Conservation (phyloP, 2,329 filamentous ascomycete species). For the Kalaharituber pfeilii region DNA sequence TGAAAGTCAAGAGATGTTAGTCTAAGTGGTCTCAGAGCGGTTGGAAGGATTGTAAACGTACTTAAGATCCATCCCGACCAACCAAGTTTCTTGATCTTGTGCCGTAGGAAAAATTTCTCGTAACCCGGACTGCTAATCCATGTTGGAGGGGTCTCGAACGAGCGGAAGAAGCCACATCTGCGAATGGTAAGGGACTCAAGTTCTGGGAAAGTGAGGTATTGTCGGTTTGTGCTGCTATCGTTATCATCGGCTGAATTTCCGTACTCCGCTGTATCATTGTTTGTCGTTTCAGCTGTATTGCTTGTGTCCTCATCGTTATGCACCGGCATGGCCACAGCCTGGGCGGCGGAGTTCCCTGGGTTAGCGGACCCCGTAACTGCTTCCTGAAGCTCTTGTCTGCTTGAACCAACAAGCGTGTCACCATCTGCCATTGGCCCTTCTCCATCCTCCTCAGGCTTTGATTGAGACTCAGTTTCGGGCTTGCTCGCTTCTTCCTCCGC, state of each 20-base stretch:
- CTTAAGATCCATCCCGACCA: constrained; percentile 13
- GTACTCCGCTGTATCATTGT: not conserved
- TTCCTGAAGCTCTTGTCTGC: too few relatives aligned
- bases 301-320: not conserved
- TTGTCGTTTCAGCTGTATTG: not conserved
- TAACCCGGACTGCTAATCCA: constrained; percentile 10
- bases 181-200: constrained; percentile 9
- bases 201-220: constrained; percentile 7
- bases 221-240: too few relatives aligned
- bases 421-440: too few relatives aligned
- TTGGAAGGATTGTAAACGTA: not conserved
- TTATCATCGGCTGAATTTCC: not conserved
- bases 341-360: not conserved
- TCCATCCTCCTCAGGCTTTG: not conserved
- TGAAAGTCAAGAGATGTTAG: not conserved
- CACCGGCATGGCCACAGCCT: not conserved
- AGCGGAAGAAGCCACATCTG: constrained; percentile 9
- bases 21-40: not conserved
- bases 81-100: constrained; percentile 11
- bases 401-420: too few relatives aligned
- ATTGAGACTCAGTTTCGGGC: too few relatives aligned
- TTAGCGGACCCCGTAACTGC: not conserved
- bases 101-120: constrained; percentile 11
- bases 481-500: not conserved
- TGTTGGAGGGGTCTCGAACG: constrained; percentile 10